A percentile compares a stretch with the other conserved stretches of the same genome.
Conservation (phyloP, 192 early-diverging fungal genomes). For the Pilobolus umbonatus region DNA sequence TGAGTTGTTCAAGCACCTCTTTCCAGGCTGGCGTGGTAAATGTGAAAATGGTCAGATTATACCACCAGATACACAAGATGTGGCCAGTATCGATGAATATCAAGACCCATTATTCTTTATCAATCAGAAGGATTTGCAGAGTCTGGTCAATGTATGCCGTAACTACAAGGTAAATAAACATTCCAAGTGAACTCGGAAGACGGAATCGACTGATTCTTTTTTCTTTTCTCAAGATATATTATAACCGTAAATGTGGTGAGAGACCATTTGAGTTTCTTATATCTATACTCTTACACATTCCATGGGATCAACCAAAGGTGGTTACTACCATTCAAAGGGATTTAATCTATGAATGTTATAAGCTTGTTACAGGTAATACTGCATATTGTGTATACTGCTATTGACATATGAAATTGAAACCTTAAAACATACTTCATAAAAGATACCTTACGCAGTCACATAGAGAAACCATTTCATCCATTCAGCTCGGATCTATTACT, state of each 20-base stretch:
- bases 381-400: not conserved
- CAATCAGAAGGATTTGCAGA: not conserved
- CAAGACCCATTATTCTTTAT: not conserved
- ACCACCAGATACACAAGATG: not conserved
- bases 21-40: not conserved
- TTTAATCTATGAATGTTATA: not conserved
- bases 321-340: not conserved
- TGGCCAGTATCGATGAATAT: not conserved
- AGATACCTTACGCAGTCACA: not conserved
- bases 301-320: not conserved
- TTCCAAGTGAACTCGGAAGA: too few relatives aligned
- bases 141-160: not conserved
- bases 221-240: not conserved
- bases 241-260: conserved; percentile 7
- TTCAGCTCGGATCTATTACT: not conserved
- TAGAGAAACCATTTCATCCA: not conserved
- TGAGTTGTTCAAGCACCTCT: not conserved
- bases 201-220: not conserved
- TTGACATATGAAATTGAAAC: not conserved
- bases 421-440: not conserved
- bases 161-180: conserved; percentile 9
- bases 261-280: not conserved
- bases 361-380: not conserved
- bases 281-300: not conserved
- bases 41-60: not conserved